phyloP scores from a whole-genome alignment of 805 yeast genomes.

The Teunomyces lycoperdinae region DNA sequence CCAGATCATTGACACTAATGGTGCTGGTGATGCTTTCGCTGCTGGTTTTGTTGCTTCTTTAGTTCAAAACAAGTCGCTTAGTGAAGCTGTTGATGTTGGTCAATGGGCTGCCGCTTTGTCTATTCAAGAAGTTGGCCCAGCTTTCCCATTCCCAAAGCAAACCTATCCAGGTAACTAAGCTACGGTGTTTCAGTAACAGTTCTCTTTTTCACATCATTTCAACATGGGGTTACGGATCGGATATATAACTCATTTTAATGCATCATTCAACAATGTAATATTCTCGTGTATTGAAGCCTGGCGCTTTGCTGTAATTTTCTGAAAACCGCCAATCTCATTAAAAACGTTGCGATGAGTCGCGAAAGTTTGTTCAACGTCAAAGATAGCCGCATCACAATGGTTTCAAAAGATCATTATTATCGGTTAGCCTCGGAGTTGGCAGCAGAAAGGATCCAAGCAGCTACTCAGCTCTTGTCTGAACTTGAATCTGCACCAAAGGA shows the following conservation, averaged over 20 bases:
- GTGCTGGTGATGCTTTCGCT: constrained; percentile 99
- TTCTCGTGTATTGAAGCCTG: neutral
- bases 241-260: constrained; percentile 2
- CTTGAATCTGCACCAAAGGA: constrained; percentile 41
- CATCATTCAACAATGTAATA: constrained; percentile 6
- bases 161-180: constrained; percentile 31
- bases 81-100: constrained; percentile 71
- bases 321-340: neutral
- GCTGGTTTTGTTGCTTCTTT: constrained; percentile 92
- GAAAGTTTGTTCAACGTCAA: neutral
- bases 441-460: constrained; percentile 69
- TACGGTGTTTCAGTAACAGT: no score
- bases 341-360: constrained; percentile 9
- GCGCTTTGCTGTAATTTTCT: neutral
- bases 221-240: constrained; percentile 4
- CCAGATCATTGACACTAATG: constrained; percentile 88
- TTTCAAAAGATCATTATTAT: constrained; percentile 75
- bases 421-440: constrained; percentile 73
- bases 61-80: constrained; percentile 65
- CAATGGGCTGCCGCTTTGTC: constrained; percentile 96
- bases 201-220: constrained; percentile 8
- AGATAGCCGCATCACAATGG: constrained; percentile 33
- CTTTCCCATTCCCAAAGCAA: constrained; percentile 81
- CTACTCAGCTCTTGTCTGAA: constrained; percentile 61
- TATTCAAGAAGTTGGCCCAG: constrained; percentile 91